Base-by-base conservation (phyloP, 768 basidiomycete genomes). In the Neoboletus magnificus region DNA sequence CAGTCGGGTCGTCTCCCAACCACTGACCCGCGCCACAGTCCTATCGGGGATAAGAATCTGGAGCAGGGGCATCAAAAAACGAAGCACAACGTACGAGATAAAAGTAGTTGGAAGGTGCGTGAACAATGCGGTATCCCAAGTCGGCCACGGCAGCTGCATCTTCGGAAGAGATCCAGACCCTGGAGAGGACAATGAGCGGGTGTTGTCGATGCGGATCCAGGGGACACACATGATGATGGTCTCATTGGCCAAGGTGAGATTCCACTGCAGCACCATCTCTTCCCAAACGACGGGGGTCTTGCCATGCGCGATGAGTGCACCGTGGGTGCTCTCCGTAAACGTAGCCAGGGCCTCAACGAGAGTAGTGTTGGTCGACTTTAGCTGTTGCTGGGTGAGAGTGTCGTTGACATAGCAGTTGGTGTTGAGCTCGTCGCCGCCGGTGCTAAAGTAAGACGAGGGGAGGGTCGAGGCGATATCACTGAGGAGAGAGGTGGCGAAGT, bases 271-370 rank as follows among this genome's bases (percentile, higher is more conserved):
- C 11, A 76, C 71, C 79, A 83, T 79, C 57, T 84, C 83, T 74
- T 93, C 85, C 87, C 90, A 93, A 7, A 93, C 89, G 32, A 92
- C 83, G 1, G 90, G 85, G 0, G 81, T 87, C 72, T 93, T 93
- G 0, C 84, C 85, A 1, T 78, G 63, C 0, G 71, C 70, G 9
- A 68, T 73, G 45, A 93, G 70, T 3, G 81, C 79, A 0, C 63
- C 67, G 66, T 92, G 91, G 1, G 83, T 84, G 1, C 74, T 76
- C 50, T 79, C 68, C 0, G 82, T 83, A 62, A 93, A 93, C 2
- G 66, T 61, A 60, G 81, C 76, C 37, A 94, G 71, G 0, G 89
- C 89, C 52, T 87, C 72, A 35, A 82, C 76, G 11, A 94, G 63
- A 1, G 83, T 88, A 64, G 73, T 73, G 5, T 78, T 79, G 40